A percentile compares a stretch with the other conserved stretches of the same genome.
Conservation (phyloP, 2,329 filamentous ascomycete species). For the Colletotrichum spinosum region DNA sequence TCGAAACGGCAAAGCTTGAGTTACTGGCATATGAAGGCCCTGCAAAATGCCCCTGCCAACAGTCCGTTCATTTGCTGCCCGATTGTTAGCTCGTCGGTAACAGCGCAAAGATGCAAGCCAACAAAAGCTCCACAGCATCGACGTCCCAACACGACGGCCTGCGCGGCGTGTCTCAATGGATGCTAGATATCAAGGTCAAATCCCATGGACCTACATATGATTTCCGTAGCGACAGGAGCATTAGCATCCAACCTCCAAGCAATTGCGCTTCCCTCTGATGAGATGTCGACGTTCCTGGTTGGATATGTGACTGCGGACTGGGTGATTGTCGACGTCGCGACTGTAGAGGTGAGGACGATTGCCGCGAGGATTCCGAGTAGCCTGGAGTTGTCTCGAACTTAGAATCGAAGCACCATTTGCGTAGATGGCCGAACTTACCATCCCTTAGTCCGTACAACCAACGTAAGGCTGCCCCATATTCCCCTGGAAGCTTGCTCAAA, state of each 20-base stretch:
- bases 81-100: background rate
- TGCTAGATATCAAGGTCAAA: background rate
- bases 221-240: background rate
- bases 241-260: background rate
- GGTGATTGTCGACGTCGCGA: constrained; percentile 2
- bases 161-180: background rate
- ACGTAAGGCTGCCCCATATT: constrained; percentile 35
- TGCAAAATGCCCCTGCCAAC: background rate
- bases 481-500: constrained; percentile 41
- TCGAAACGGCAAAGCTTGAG: background rate
- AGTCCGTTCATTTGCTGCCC: background rate
- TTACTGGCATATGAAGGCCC: background rate
- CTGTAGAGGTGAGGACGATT: background rate
- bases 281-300: background rate
- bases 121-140: too few relatives aligned
- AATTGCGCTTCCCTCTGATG: background rate
- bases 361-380: background rate
- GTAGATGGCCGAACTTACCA: constrained; percentile 1
- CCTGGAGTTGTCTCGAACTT: background rate
- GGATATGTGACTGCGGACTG: constrained; percentile 1
- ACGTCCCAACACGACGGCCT: background rate
- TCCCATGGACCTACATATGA: too few relatives aligned
- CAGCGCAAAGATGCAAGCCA: background rate
- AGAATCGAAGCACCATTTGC: background rate
- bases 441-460: constrained; percentile 39